These are phyloP conservation scores for Solanum gracilifrons DNA, from an alignment of 257 asterid species.

Conservation along the genomic window DNA sequence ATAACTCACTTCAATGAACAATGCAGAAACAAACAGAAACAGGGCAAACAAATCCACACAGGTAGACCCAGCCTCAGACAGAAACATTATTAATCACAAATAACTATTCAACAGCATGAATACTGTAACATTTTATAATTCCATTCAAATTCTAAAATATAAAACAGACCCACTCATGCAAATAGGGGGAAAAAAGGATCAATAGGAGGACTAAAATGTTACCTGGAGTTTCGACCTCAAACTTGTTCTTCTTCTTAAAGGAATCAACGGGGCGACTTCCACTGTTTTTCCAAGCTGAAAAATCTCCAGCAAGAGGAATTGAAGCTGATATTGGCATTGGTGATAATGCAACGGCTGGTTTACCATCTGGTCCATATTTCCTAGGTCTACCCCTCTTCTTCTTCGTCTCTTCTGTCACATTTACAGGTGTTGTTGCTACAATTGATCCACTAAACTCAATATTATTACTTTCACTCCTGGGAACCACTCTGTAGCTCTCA, in stretches of 20 bases:
- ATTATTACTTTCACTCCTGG: slow-evolving; percentile 32
- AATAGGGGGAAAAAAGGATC: not conserved
- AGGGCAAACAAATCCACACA: slow-evolving; percentile 15
- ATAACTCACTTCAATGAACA: slow-evolving; percentile 15
- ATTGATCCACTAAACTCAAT: slow-evolving; percentile 40
- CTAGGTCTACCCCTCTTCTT: slow-evolving; percentile 92
- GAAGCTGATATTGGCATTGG: slow-evolving; percentile 99
- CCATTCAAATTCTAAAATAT: not conserved
- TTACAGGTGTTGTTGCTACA: slow-evolving; percentile 22
- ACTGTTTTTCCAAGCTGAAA: slow-evolving; percentile 52
- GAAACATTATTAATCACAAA: not conserved
- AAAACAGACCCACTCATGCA: not conserved
- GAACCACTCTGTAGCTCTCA: slow-evolving; percentile 47
- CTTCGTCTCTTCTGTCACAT: slow-evolving; percentile 30
- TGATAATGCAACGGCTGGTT: slow-evolving; percentile 40
- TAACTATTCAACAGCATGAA: not conserved
- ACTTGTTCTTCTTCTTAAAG: slow-evolving; percentile 61
- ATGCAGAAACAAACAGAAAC: slow-evolving; percentile 19
- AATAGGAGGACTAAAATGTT: not conserved
- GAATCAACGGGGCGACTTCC: slow-evolving; percentile 31
- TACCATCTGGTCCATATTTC: slow-evolving; percentile 62
- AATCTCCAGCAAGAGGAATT: slow-evolving; percentile 74
- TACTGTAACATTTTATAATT: not conserved
- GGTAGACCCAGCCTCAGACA: slow-evolving; percentile 31
- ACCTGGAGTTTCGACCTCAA: slow-evolving; percentile 59